Percentiles rank a stretch among this genome's conserved stretches.
These are phyloP conservation scores for Phytophthora constricta DNA, from an alignment of 352 stramenopile genomes.

Conservation along the genomic window DNA sequence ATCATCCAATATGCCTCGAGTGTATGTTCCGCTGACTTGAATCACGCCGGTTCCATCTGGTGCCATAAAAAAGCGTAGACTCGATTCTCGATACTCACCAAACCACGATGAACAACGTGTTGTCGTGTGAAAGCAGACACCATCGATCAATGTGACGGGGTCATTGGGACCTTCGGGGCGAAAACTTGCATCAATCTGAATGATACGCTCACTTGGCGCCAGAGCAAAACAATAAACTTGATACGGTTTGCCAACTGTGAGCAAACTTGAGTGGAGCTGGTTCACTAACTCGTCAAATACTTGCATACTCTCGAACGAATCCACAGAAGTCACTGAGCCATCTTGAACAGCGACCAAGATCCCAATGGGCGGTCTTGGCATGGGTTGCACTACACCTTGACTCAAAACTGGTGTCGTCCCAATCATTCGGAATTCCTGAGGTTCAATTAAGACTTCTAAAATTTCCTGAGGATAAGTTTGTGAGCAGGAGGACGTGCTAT, in stretches of 20 bases:
- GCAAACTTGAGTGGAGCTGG: slow-evolving; percentile 31
- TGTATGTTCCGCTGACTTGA: slow-evolving; percentile 33
- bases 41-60: slow-evolving; percentile 38
- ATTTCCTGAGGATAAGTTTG: background rate
- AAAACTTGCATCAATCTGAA: slow-evolving; percentile 59
- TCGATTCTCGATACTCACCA: slow-evolving; percentile 41
- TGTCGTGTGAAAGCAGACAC: slow-evolving; percentile 70
- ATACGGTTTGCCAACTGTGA: slow-evolving; percentile 17
- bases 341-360: slow-evolving; percentile 36
- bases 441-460: background rate
- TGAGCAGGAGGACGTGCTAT: background rate
- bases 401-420: slow-evolving; percentile 18
- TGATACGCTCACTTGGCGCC: slow-evolving; percentile 37
- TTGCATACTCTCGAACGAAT: slow-evolving; percentile 42
- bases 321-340: slow-evolving; percentile 29
- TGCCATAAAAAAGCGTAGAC: slow-evolving; percentile 53
- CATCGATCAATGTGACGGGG: slow-evolving; percentile 38
- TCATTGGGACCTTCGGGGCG: slow-evolving; percentile 10
- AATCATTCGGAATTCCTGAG: slow-evolving; percentile 28
- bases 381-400: background rate
- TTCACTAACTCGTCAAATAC: slow-evolving; percentile 40
- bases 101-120: slow-evolving; percentile 65
- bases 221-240: slow-evolving; percentile 51
- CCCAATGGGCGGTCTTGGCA: slow-evolving; percentile 14
- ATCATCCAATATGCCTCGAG: slow-evolving; percentile 43